Evolutionary conservation across 1,284 basidiomycete genomes (phyloP).

Genomic region (Malassezia furfur): DNA sequence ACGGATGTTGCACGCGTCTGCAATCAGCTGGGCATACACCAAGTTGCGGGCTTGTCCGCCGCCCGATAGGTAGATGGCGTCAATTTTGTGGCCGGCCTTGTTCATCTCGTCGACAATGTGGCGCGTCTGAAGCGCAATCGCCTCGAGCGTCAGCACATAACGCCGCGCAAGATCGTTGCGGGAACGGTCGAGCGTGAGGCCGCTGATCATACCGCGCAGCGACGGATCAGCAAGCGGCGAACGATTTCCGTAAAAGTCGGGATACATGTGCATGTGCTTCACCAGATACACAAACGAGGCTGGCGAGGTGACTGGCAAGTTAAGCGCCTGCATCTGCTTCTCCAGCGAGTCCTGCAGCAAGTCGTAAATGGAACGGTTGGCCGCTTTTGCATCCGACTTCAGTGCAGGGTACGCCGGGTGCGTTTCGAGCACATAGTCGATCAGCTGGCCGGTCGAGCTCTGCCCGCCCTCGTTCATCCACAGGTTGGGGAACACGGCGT

Average conservation of each 20-base stretch:
- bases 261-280: constrained; percentile 84
- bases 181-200: constrained; percentile 69
- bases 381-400: constrained; percentile 53
- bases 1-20: constrained; percentile 71
- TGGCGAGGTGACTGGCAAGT: constrained; percentile 53
- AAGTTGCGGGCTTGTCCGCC: constrained; percentile 44
- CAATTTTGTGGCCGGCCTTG: constrained; percentile 69
- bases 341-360: constrained; percentile 69
- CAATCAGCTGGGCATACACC: constrained; percentile 57
- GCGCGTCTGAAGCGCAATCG: constrained; percentile 85
- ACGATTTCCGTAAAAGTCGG: constrained; percentile 75
- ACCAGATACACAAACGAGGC: constrained; percentile 53
- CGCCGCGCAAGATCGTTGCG: constrained; percentile 75
- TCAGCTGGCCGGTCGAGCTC: constrained; percentile 94
- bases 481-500: constrained; percentile 68
- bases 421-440: constrained; percentile 87
- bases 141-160: constrained; percentile 83
- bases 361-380: constrained; percentile 51
- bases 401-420: constrained; percentile 73
- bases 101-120: constrained; percentile 94
- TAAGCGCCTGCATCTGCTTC: constrained; percentile 54
- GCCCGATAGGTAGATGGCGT: constrained; percentile 76
- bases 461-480: constrained; percentile 99
- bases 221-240: constrained; percentile 87
- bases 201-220: constrained; percentile 84